Evolutionary conservation across 345 rosid species (phyloP).

Genomic region (Eucalyptus erythrocorys): DNA sequence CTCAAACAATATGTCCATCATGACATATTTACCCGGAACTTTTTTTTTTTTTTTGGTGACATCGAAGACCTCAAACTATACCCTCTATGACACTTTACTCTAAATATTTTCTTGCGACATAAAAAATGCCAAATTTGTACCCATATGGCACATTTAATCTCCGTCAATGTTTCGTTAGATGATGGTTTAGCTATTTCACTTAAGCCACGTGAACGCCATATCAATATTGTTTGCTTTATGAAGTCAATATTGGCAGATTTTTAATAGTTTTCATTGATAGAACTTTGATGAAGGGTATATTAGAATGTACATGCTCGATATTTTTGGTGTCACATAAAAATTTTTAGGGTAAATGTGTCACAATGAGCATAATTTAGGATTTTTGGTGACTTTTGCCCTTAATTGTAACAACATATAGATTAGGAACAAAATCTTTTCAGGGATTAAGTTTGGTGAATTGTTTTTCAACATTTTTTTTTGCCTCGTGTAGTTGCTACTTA

Average conservation of each 20-base stretch:
- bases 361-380: no score
- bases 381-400: neutral
- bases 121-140: no score
- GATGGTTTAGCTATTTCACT: neutral
- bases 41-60: no score
- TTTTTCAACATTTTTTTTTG: neutral
- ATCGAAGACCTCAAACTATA: no score
- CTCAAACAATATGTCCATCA: no score
- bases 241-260: neutral
- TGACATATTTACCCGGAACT: no score
- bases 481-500: neutral
- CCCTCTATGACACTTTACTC: no score
- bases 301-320: neutral
- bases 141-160: no score
- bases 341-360: neutral
- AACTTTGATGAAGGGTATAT: no score
- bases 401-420: neutral
- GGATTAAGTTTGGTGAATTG: neutral
- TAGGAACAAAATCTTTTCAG: neutral
- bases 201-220: accelerated
- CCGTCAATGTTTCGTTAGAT: neutral
- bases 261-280: no score
- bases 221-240: neutral
- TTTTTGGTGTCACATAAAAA: neutral
- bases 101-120: no score